phyloP scores from a whole-genome alignment of 2,329 filamentous ascomycete genomes.

The Fusarium armeniacum region DNA sequence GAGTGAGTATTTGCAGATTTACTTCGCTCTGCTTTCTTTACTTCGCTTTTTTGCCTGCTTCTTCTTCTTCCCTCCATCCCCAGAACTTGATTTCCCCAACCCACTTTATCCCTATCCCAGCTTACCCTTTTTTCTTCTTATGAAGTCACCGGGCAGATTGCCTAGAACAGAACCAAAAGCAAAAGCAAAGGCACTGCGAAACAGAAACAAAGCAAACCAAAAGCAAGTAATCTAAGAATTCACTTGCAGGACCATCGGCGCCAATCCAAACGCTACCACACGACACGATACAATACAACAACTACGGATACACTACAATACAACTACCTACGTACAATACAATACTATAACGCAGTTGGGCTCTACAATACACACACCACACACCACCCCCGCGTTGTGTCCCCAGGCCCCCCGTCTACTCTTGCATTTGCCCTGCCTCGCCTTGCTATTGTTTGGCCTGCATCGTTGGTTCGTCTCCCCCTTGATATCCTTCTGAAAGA shows the following conservation, averaged over 20 bases:
- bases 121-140: slow-evolving; percentile 31
- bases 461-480: slow-evolving; percentile 40
- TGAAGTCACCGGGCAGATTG: slow-evolving; percentile 36
- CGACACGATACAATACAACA: slow-evolving; percentile 14
- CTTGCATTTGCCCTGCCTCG: slow-evolving; percentile 13
- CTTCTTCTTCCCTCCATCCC: slow-evolving; percentile 18
- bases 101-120: slow-evolving; percentile 31
- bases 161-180: slow-evolving; percentile 34
- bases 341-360: slow-evolving; percentile 6
- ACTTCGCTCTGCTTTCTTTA: not conserved
- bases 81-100: slow-evolving; percentile 38
- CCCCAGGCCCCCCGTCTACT: slow-evolving; percentile 37
- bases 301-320: slow-evolving; percentile 4
- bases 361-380: slow-evolving; percentile 23
- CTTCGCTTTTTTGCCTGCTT: slow-evolving; percentile 1
- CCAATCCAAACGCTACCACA: slow-evolving; percentile 37
- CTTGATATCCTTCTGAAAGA: slow-evolving; percentile 26
- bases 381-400: slow-evolving; percentile 42
- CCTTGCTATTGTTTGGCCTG: slow-evolving; percentile 41
- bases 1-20: not conserved
- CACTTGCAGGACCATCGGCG: slow-evolving; percentile 34
- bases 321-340: slow-evolving; percentile 12
- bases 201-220: slow-evolving; percentile 31
- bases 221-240: slow-evolving; percentile 33
- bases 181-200: slow-evolving; percentile 14